Percentiles rank a stretch among this genome's conserved stretches.
Evolutionary conservation across 495 filamentous ascomycete genomes (phyloP).

Genomic region (Pyrenopolyporus hunteri): DNA sequence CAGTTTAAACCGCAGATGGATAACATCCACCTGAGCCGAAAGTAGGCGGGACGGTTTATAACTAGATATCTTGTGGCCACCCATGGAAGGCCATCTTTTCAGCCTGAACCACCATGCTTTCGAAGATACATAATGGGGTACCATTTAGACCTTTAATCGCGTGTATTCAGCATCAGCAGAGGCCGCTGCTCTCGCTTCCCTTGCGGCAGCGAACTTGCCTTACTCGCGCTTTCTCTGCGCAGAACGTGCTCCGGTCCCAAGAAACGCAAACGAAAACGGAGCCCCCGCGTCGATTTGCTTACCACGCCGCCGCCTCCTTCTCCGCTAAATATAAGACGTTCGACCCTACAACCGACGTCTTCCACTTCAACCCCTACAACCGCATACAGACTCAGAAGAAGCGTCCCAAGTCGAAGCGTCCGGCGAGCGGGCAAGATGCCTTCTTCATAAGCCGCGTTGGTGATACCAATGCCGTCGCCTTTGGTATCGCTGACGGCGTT

Average conservation of each 20-base stretch:
- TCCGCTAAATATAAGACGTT: constrained; percentile 79
- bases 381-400: constrained; percentile 59
- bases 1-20: background rate
- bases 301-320: constrained; percentile 71
- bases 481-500: constrained; percentile 93
- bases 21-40: background rate
- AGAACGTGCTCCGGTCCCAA: constrained; percentile 23
- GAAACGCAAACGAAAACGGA: constrained; percentile 20
- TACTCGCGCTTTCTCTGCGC: constrained; percentile 29
- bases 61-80: constrained; percentile 25
- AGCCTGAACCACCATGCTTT: constrained; percentile 33
- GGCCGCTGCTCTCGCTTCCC: constrained; percentile 4
- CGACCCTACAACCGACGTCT: constrained; percentile 71
- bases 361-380: constrained; percentile 74
- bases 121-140: constrained; percentile 35
- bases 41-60: constrained; percentile 20
- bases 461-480: constrained; percentile 66
- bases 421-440: constrained; percentile 89
- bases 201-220: constrained; percentile 1
- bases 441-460: constrained; percentile 85
- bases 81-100: constrained; percentile 29
- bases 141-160: constrained; percentile 21
- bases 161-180: constrained; percentile 8
- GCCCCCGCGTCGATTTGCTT: constrained; percentile 56
- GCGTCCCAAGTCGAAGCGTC: constrained; percentile 61